Evolutionary conservation across 176 grass and related monocot genomes (phyloP).

Genomic region (Carex cristatella): DNA sequence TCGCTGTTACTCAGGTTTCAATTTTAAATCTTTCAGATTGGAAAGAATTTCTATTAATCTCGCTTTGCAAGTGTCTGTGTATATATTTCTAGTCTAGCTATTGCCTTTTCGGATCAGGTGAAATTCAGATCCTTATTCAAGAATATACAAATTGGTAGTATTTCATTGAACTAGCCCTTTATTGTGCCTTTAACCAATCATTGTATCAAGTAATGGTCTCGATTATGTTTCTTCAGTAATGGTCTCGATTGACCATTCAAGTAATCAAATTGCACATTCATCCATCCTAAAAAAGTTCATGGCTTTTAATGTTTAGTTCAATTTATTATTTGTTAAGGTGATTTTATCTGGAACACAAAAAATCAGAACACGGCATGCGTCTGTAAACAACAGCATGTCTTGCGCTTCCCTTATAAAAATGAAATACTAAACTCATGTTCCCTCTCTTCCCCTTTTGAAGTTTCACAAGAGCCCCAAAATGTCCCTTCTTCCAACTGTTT

Average conservation of each 20-base stretch:
- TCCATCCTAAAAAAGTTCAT: not conserved
- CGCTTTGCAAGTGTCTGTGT: not conserved
- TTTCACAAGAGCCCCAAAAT: not conserved
- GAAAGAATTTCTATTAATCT: not conserved
- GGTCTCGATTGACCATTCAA: not conserved
- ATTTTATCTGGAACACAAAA: not conserved
- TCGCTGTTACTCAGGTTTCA: slow-evolving; percentile 63
- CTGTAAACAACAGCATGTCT: not conserved
- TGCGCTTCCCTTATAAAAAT: not conserved
- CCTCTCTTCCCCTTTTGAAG: not conserved
- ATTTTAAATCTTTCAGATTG: not conserved
- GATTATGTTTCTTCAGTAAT: slow-evolving; percentile 3
- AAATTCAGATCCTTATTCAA: not conserved
- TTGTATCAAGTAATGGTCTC: not conserved
- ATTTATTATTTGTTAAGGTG: not conserved
- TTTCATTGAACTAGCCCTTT: not conserved
- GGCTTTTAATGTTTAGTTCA: not conserved
- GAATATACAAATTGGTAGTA: not conserved
- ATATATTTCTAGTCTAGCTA: not conserved
- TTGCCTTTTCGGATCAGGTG: not conserved
- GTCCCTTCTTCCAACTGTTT: too few relatives aligned
- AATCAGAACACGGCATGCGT: not conserved
- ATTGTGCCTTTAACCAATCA: not conserved
- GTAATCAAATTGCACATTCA: not conserved
- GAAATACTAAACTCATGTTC: not conserved